Evolutionary conservation across 1,284 basidiomycete genomes (phyloP).

Genomic region (Sporisorium graminicola): DNA sequence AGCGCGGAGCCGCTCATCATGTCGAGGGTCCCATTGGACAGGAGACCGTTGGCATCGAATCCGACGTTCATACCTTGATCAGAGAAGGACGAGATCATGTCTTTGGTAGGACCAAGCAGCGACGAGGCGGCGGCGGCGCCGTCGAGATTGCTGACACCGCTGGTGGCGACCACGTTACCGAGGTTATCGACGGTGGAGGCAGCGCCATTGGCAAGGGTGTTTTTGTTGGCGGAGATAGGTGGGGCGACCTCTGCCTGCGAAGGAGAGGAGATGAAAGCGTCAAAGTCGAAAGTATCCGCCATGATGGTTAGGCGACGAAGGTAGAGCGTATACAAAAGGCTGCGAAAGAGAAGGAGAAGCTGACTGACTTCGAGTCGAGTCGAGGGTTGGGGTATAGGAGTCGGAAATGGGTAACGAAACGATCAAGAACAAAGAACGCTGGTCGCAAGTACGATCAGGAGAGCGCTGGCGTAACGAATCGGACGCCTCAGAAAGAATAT

Average conservation of each 20-base stretch:
- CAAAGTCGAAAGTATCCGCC: slow-evolving; percentile 54
- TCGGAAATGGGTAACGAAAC: slow-evolving; percentile 13
- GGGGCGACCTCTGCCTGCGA: slow-evolving; percentile 33
- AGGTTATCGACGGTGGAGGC: slow-evolving; percentile 7
- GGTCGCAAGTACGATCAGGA: slow-evolving; percentile 14
- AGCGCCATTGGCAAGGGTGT: background rate
- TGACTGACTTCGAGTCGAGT: background rate
- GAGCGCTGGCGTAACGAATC: slow-evolving; percentile 54
- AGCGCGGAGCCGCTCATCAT: slow-evolving; percentile 34
- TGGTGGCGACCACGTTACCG: slow-evolving; percentile 19
- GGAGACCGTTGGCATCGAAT: slow-evolving; percentile 10
- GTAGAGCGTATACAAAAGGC: background rate
- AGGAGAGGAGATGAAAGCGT: slow-evolving; percentile 58
- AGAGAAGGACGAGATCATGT: slow-evolving; percentile 39
- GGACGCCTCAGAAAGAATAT: slow-evolving; percentile 31
- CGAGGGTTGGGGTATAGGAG: slow-evolving; percentile 20
- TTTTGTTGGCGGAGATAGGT: slow-evolving; percentile 13
- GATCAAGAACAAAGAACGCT: background rate
- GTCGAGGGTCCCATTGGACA: slow-evolving; percentile 25
- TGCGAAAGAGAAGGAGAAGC: slow-evolving; percentile 2
- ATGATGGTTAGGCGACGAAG: slow-evolving; percentile 26
- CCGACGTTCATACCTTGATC: slow-evolving; percentile 31
- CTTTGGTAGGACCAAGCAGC: slow-evolving; percentile 20
- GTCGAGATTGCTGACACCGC: background rate
- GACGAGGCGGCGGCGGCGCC: slow-evolving; percentile 5